Evolutionary conservation across 257 asterid genomes (phyloP), one percentile per base, ranked within the genome.

Genomic region (Solanum infundibuliforme): DNA sequence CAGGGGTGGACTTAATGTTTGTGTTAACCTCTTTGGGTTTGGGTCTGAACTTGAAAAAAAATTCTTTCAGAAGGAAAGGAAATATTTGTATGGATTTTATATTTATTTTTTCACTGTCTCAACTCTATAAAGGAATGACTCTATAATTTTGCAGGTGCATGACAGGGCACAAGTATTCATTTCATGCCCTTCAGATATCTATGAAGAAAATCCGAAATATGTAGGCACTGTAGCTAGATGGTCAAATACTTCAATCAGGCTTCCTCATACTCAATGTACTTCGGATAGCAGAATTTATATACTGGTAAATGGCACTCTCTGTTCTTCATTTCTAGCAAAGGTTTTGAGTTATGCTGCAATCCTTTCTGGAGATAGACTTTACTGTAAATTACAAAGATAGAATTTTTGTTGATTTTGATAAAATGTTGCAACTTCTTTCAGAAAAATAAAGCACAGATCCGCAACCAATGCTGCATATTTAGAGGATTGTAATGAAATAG

Each of bases 131-230:
- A 29, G 69, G 43, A 48, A 52, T 5, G 20, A 9, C 85, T 81
- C 2, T 73, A 32, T 85, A 83, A 83, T 87, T 55, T 87, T 39
- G 85, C 94, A 97, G 99, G 98, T 97, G 89, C 98, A 94, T 87
- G 99, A 97, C 90, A 95, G 98, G 93, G 99, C 98, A 75, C 99
- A 97, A 87, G 97, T 97, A 68, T 95, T 95, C 85, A 76, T 96
- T 69, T 95, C 98, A n/a, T 97, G 99, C 88, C 85, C 91, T 85
- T 84, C 90, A 69, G 94, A 90, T n/a, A 92, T 88, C 71, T 71
- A 89, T 69, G 90, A 91, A 35, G 93, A 87, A 74, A 92, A 94
- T 92, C 98, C 95, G 16, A 87, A 82, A 32, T 94, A 93, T 75
- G 91, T 94, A 82, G 99, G 93, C 89, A 92, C 95, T 85, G 91